phyloP scores from a whole-genome alignment of 768 basidiomycete species.

The Collybia nuda region DNA sequence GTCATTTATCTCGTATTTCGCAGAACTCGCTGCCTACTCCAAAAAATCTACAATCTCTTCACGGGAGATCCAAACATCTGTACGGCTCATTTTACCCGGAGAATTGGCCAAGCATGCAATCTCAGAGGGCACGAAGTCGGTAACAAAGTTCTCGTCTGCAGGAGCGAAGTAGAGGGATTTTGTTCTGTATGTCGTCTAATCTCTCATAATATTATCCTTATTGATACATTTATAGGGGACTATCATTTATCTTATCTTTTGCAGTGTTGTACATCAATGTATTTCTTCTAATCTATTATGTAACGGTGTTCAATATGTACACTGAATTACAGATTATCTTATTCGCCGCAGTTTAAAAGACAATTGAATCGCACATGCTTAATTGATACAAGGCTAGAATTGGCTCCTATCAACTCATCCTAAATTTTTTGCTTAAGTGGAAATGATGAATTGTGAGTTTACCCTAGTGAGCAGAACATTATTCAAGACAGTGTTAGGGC shows the following conservation, averaged over 20 bases:
- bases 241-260: too few relatives aligned
- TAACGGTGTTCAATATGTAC: not conserved
- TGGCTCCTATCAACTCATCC: too few relatives aligned
- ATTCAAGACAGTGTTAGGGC: too few relatives aligned
- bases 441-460: too few relatives aligned
- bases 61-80: constrained; percentile 96
- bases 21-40: constrained; percentile 97
- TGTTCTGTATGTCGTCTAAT: not conserved
- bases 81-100: constrained; percentile 93
- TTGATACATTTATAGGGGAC: too few relatives aligned
- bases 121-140: constrained; percentile 79
- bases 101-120: constrained; percentile 99
- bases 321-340: too few relatives aligned
- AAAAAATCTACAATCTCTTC: constrained; percentile 99
- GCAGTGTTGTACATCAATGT: constrained; percentile 3
- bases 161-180: constrained; percentile 46
- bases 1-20: not conserved
- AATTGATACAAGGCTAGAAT: too few relatives aligned
- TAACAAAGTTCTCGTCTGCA: constrained; percentile 60
- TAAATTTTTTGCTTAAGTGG: too few relatives aligned
- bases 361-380: too few relatives aligned
- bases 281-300: constrained; percentile 4
- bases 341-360: not conserved
- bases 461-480: too few relatives aligned
- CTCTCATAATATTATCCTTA: too few relatives aligned